Conservation (phyloP, 345 rosid genomes). For the Salix suchowensis region DNA sequence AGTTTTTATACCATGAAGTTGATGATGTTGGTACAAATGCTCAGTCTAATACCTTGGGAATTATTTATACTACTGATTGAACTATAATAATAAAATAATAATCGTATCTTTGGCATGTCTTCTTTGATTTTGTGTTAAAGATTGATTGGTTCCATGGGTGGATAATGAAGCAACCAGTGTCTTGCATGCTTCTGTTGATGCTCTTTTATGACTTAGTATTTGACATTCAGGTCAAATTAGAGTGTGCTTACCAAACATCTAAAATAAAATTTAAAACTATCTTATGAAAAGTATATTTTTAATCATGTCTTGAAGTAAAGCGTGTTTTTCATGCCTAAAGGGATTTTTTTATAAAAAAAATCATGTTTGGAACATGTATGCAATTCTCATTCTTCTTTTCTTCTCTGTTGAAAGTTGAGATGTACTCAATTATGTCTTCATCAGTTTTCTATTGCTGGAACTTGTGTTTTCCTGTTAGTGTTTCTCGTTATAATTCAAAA, state of each 20-base stretch:
- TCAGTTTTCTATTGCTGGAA: background rate
- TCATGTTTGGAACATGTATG: background rate
- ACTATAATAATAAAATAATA: background rate
- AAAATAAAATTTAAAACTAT: too few species aligned
- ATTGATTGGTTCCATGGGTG: background rate
- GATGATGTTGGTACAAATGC: slow-evolving; percentile 2
- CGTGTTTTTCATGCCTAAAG: too few species aligned
- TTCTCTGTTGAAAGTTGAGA: background rate
- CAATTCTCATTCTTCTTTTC: background rate
- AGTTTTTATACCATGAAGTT: slow-evolving; percentile 1
- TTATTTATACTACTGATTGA: background rate
- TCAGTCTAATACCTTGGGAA: slow-evolving; percentile 5
- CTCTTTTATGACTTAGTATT: background rate
- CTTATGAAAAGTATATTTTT: too few species aligned
- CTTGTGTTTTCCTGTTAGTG: background rate
- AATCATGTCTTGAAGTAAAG: too few species aligned
- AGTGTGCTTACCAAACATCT: too few species aligned
- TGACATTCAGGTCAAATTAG: background rate
- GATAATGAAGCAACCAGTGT: background rate
- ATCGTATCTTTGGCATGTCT: background rate
- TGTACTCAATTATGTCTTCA: background rate
- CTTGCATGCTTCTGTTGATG: background rate
- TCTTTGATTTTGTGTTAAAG: background rate
- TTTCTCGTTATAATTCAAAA: background rate
- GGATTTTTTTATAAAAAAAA: background rate